Percentiles rank a stretch among this genome's conserved stretches.
These are phyloP conservation scores for Xylaria bambusicola DNA, from an alignment of 495 filamentous ascomycete species.

Conservation along the genomic window DNA sequence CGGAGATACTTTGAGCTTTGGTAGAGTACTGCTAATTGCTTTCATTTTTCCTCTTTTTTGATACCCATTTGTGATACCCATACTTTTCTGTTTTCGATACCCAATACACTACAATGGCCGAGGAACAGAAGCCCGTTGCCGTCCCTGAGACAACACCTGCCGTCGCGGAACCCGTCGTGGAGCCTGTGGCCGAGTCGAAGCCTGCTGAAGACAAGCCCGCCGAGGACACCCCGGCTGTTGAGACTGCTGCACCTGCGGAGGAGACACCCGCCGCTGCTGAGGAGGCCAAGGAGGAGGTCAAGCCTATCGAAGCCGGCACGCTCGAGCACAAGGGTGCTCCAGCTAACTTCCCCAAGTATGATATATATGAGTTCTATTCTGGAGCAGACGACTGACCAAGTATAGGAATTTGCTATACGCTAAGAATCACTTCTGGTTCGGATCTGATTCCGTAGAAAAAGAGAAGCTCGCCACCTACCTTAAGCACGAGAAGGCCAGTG, in stretches of 20 bases:
- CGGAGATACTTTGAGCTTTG: slow-evolving; percentile 27
- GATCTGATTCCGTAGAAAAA: slow-evolving; percentile 72
- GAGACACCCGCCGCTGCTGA: slow-evolving; percentile 42
- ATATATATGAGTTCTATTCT: neutral
- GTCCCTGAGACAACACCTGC: slow-evolving; percentile 41
- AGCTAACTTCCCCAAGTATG: slow-evolving; percentile 76
- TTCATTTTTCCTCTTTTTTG: slow-evolving; percentile 43
- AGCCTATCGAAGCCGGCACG: slow-evolving; percentile 71
- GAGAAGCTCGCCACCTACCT: slow-evolving; percentile 75
- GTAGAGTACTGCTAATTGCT: slow-evolving; percentile 29
- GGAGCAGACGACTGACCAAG: slow-evolving; percentile 23
- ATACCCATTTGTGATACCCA: slow-evolving; percentile 52
- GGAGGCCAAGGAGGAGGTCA: slow-evolving; percentile 57
- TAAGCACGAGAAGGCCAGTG: slow-evolving; percentile 79
- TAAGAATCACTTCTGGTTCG: slow-evolving; percentile 84
- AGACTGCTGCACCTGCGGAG: slow-evolving; percentile 49
- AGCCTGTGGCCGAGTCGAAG: slow-evolving; percentile 45
- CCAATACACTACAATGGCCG: slow-evolving; percentile 48
- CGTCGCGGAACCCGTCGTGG: slow-evolving; percentile 34
- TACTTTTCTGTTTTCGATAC: slow-evolving; percentile 44
- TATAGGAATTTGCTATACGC: slow-evolving; percentile 50
- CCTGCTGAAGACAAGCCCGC: slow-evolving; percentile 44
- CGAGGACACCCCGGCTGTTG: slow-evolving; percentile 43
- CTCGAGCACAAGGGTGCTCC: slow-evolving; percentile 87
- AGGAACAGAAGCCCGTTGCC: slow-evolving; percentile 49